Evolutionary conservation across 257 asterid genomes (phyloP).

Genomic region (Solanum arcanum): DNA sequence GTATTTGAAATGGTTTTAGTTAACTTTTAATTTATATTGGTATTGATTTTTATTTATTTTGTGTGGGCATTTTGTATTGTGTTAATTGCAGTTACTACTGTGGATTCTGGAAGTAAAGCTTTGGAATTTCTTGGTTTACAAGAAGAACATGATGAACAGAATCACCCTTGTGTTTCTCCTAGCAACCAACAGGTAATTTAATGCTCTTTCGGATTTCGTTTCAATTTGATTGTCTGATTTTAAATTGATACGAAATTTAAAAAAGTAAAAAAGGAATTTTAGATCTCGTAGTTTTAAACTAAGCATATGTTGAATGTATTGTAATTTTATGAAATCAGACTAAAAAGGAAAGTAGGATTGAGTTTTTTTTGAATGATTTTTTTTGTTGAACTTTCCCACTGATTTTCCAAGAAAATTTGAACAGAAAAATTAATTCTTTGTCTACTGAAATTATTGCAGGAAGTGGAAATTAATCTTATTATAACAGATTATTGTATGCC

Average conservation of each 20-base stretch:
- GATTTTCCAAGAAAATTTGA: not conserved
- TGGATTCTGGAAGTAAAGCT: conserved; percentile 59
- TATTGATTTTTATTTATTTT: not conserved
- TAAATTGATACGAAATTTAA: accelerated
- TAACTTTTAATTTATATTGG: not conserved
- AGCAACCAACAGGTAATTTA: conserved; percentile 24
- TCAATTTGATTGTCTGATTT: not conserved
- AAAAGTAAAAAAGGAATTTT: not conserved
- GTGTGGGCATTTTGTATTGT: conserved; percentile 2
- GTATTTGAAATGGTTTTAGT: not conserved
- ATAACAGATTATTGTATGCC: conserved; percentile 29
- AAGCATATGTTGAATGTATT: not conserved
- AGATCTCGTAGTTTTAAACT: not conserved
- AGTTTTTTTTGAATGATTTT: not conserved
- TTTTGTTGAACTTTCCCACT: not conserved
- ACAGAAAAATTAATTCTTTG: not conserved
- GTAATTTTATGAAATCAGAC: not conserved
- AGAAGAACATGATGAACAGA: conserved; percentile 17
- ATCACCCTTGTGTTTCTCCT: conserved; percentile 22
- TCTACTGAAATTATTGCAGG: conserved; percentile 6
- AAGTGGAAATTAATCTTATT: conserved; percentile 8
- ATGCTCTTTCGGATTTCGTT: too few species aligned
- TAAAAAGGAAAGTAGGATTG: not conserved
- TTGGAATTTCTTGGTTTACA: conserved; percentile 44
- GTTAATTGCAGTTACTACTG: conserved; percentile 40